These are phyloP conservation scores for Trichosporon asahii DNA, from an alignment of 1,284 basidiomycete genomes.

Conservation along the genomic window DNA sequence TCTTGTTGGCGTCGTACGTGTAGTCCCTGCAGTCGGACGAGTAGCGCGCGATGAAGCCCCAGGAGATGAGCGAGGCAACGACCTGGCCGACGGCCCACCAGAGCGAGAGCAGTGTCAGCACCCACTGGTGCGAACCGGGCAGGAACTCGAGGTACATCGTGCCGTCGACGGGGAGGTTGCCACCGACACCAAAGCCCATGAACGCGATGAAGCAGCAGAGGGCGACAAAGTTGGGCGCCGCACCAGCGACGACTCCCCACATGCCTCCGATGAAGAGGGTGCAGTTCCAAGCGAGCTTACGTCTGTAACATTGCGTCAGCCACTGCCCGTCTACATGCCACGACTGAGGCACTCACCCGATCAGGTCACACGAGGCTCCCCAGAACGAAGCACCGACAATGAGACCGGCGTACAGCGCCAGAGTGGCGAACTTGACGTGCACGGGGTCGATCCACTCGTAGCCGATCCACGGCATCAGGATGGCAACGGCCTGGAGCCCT, in stretches of 20 bases:
- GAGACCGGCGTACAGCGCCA: conserved; percentile 61
- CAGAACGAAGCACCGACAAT: conserved; percentile 61
- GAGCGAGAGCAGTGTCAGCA: conserved; percentile 62
- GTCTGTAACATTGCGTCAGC: conserved; percentile 42
- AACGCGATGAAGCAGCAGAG: conserved; percentile 40
- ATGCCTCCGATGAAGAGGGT: conserved; percentile 61
- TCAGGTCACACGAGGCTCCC: conserved; percentile 52
- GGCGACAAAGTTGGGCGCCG: conserved; percentile 57
- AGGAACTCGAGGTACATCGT: conserved; percentile 61
- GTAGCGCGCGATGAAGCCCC: conserved; percentile 32
- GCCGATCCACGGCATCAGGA: conserved; percentile 56
- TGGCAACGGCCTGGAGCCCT: conserved; percentile 58
- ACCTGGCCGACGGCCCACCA: conserved; percentile 63
- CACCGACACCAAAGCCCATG: conserved; percentile 60
- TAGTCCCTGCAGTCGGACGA: conserved; percentile 15
- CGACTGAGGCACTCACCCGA: conserved; percentile 36
- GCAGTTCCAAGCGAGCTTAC: conserved; percentile 60
- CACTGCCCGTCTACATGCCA: neutral
- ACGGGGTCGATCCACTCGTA: conserved; percentile 50
- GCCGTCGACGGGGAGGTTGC: conserved; percentile 61
- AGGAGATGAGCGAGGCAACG: conserved; percentile 56
- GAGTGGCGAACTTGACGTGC: conserved; percentile 47
- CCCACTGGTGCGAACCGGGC: conserved; percentile 60
- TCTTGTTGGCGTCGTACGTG: neutral
- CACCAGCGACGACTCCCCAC: conserved; percentile 62